Conservation (phyloP, 148 eudicot genomes). For the Gaultheria prostrata region DNA sequence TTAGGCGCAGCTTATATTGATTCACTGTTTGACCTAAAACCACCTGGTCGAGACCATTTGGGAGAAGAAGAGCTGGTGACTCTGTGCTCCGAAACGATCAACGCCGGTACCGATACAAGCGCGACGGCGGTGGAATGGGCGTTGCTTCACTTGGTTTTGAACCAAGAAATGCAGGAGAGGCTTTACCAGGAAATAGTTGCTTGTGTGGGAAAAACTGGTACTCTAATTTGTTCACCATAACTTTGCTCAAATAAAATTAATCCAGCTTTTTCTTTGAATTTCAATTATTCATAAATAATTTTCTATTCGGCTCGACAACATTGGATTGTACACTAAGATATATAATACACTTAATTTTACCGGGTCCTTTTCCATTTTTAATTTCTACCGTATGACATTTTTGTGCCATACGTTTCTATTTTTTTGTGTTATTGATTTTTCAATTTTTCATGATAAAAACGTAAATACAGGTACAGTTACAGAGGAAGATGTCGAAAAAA, state of each 20-base stretch:
- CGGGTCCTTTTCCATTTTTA: too few relatives aligned
- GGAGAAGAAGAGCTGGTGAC: conserved; percentile 77
- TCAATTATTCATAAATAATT: too few relatives aligned
- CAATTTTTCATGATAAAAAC: not conserved
- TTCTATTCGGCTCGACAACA: too few relatives aligned
- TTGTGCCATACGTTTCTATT: too few relatives aligned
- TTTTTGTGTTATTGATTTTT: not conserved
- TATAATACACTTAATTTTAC: too few relatives aligned
- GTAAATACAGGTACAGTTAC: conserved; percentile 1
- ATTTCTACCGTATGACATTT: too few relatives aligned
- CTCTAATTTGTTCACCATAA: not conserved
- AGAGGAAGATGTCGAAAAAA: conserved; percentile 62
- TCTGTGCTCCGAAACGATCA: conserved; percentile 73
- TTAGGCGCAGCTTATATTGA: conserved; percentile 89
- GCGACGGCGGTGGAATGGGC: conserved; percentile 91
- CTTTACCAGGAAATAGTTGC: conserved; percentile 66
- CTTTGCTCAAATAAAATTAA: too few relatives aligned
- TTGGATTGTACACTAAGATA: too few relatives aligned
- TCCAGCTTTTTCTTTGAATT: too few relatives aligned
- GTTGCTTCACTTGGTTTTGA: conserved; percentile 62
- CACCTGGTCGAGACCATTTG: conserved; percentile 44
- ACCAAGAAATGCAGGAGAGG: conserved; percentile 77
- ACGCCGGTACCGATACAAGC: conserved; percentile 91
- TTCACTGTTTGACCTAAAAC: conserved; percentile 55
- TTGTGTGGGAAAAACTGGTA: conserved; percentile 49